Evolutionary conservation across 2,329 filamentous ascomycete species (phyloP).

Genomic region (Parasarocladium wereldwijsianum): DNA sequence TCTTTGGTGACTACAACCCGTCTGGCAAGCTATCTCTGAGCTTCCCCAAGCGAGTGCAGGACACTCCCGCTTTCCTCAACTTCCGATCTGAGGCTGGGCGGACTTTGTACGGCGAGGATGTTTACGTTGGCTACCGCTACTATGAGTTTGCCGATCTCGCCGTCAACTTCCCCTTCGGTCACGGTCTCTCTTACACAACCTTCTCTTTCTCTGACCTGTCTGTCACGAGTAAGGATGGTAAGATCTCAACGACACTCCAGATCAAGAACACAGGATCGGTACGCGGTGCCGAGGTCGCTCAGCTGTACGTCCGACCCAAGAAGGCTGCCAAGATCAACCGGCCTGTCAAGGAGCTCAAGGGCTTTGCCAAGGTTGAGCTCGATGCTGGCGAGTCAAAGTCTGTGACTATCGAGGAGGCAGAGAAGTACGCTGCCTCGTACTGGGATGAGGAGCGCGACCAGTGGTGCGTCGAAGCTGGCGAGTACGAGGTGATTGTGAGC

Average conservation of each 20-base stretch:
- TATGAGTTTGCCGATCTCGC: conserved; percentile 56
- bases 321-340: conserved; percentile 35
- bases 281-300: conserved; percentile 38
- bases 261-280: conserved; percentile 47
- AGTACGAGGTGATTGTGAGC: conserved; percentile 47
- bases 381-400: conserved; percentile 41
- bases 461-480: conserved; percentile 53
- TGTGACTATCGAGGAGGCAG: conserved; percentile 39
- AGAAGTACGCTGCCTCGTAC: conserved; percentile 53
- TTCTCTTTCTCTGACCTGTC: conserved; percentile 42
- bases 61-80: conserved; percentile 66
- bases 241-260: conserved; percentile 31
- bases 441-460: conserved; percentile 53
- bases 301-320: conserved; percentile 41
- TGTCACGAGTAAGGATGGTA: conserved; percentile 29
- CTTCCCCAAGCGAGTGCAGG: conserved; percentile 52
- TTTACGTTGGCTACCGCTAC: conserved; percentile 70
- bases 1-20: conserved; percentile 62
- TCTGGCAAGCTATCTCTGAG: conserved; percentile 60
- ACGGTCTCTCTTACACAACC: conserved; percentile 64
- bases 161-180: conserved; percentile 63
- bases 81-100: conserved; percentile 56
- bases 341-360: conserved; percentile 49
- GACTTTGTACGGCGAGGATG: conserved; percentile 63
- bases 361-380: conserved; percentile 49